Percentiles rank a stretch among this genome's conserved stretches.
Conservation (phyloP, 2,329 filamentous ascomycete genomes). For the Aspergillus neotritici region DNA sequence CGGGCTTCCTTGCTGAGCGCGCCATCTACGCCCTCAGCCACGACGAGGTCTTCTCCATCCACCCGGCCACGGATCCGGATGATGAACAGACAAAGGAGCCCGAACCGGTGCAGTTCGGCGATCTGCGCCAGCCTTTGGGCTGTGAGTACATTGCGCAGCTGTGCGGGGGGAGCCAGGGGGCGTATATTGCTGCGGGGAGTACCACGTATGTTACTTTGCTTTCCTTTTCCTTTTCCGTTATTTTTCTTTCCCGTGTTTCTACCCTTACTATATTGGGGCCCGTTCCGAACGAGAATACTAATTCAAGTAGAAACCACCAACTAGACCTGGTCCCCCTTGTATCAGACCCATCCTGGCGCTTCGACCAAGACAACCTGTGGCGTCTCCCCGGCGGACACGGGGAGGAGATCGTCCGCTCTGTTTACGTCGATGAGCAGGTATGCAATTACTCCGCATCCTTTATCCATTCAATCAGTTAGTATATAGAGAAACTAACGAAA, state of each 20-base stretch:
- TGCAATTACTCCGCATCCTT: conserved; percentile 7
- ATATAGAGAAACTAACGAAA: conserved; percentile 4
- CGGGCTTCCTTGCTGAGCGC: conserved; percentile 51
- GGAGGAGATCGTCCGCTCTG: conserved; percentile 44
- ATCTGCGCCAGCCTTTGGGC: conserved; percentile 49
- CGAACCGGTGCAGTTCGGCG: conserved; percentile 48
- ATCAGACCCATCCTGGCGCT: conserved; percentile 32
- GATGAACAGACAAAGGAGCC: conserved; percentile 45
- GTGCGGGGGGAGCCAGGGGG: conserved; percentile 38
- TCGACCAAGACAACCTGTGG: conserved; percentile 37
- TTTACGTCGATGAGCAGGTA: conserved; percentile 43
- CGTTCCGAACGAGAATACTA: neutral
- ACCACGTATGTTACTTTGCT: conserved; percentile 45
- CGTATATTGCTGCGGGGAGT: conserved; percentile 45
- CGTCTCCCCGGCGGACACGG: conserved; percentile 44
- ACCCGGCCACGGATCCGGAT: conserved; percentile 48
- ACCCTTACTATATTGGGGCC: neutral
- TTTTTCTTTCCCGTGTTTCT: conserved; percentile 1
- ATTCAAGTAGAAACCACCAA: conserved; percentile 28
- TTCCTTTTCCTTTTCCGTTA: neutral
- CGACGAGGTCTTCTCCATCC: conserved; percentile 57
- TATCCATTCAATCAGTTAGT: neutral
- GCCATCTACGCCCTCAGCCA: conserved; percentile 57
- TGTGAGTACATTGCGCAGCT: conserved; percentile 58
- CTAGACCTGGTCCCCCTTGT: conserved; percentile 41